phyloP scores from a whole-genome alignment of 208 protist species.

The Blechomonas ayalai region DNA sequence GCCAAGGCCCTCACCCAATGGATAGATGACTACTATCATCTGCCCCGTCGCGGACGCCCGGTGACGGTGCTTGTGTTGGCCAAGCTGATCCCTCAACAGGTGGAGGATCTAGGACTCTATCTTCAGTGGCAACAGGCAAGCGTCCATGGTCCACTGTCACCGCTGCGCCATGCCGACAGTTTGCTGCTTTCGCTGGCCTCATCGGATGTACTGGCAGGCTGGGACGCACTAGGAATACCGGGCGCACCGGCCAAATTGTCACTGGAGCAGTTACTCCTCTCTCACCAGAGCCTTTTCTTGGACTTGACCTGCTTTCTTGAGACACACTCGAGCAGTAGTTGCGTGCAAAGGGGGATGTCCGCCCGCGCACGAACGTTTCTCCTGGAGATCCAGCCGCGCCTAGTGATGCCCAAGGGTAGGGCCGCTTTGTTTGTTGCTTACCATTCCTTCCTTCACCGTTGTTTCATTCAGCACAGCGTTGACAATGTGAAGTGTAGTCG shows the following conservation, averaged over 20 bases:
- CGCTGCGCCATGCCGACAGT: conserved; percentile 23
- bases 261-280: conserved; percentile 23
- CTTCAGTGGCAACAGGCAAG: conserved; percentile 31
- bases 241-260: too few species aligned
- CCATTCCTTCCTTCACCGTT: too few species aligned
- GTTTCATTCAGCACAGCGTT: too few species aligned
- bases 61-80: conserved; percentile 19
- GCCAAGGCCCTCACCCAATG: conserved; percentile 13
- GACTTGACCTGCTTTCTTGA: conserved; percentile 48
- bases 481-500: too few species aligned
- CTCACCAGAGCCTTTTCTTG: conserved; percentile 48
- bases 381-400: too few species aligned
- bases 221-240: too few species aligned
- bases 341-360: too few species aligned
- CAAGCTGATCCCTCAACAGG: conserved; percentile 15
- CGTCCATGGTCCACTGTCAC: conserved; percentile 12
- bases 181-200: conserved; percentile 16
- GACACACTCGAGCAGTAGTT: conserved; percentile 4
- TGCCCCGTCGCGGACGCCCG: conserved; percentile 1
- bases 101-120: conserved; percentile 23
- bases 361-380: too few species aligned
- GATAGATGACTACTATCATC: conserved; percentile 5
- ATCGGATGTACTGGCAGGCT: conserved; percentile 6
- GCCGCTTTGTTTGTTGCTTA: too few species aligned
- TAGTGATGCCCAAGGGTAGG: too few species aligned